These are phyloP conservation scores for Leccinum olivaceopallidum DNA, from an alignment of 768 basidiomycete genomes.

Conservation along the genomic window DNA sequence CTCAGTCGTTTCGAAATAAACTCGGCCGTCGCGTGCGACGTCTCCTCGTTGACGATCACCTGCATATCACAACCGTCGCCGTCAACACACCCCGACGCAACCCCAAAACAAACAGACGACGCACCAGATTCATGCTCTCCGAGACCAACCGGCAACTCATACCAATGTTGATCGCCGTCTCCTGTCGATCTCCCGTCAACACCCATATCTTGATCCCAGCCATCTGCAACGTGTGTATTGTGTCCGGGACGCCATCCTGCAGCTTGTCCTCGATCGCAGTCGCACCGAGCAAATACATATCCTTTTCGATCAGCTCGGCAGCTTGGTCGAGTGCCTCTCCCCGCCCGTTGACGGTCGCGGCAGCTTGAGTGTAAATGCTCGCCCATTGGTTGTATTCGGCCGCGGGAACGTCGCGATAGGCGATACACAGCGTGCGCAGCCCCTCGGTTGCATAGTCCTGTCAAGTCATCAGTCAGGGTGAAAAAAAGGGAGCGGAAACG, in stretches of 20 bases:
- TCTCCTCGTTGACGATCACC: slow-evolving; percentile 95
- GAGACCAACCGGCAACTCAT: slow-evolving; percentile 96
- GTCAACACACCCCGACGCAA: neutral
- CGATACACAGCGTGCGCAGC: slow-evolving; percentile 93
- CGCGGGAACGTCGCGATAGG: slow-evolving; percentile 88
- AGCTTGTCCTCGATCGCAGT: slow-evolving; percentile 99
- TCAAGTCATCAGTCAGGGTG: neutral
- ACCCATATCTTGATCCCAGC: slow-evolving; percentile 99
- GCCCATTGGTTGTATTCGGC: slow-evolving; percentile 92
- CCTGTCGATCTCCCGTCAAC: slow-evolving; percentile 95
- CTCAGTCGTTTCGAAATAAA: slow-evolving; percentile 86
- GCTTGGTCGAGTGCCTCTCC: slow-evolving; percentile 93
- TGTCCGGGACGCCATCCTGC: slow-evolving; percentile 97
- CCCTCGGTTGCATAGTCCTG: slow-evolving; percentile 98
- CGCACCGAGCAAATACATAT: slow-evolving; percentile 89
- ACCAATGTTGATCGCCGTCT: slow-evolving; percentile 99
- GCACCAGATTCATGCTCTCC: slow-evolving; percentile 96
- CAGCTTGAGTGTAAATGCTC: slow-evolving; percentile 85
- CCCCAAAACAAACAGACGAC: neutral
- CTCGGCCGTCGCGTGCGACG: slow-evolving; percentile 74
- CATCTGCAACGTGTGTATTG: slow-evolving; percentile 96
- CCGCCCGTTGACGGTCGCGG: slow-evolving; percentile 92
- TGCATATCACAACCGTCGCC: slow-evolving; percentile 28
- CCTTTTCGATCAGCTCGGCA: slow-evolving; percentile 94
- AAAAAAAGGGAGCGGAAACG: neutral